Base-by-base conservation (phyloP, 2,329 filamentous ascomycete genomes). In the Cladosporium sp. region DNA sequence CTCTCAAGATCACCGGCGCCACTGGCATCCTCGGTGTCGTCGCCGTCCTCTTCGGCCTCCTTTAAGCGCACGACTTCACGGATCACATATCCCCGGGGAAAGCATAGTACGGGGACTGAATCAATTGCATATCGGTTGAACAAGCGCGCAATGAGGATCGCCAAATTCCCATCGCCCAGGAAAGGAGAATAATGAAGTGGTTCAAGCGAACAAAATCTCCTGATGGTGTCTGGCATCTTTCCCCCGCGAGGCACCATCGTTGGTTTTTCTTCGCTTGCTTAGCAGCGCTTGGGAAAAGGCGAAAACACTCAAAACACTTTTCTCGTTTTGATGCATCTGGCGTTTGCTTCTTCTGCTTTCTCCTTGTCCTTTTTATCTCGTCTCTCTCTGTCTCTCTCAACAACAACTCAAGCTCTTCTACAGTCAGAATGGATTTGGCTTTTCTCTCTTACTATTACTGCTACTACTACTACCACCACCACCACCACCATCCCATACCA, bases 1-100 rank as follows among this genome's bases (percentile, higher is more conserved):
- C 22, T 27, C 22, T 9, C 4, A 27, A 27, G 22, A 27, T 27
- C 22, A 27, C 22, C 47, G 68, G 68, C 50, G 69, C 69, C 54
- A 69, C 73, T 48, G 70, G 70, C 57, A 58, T 76, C 43, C 67
- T 72, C 48, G 74, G 73, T 64, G 67, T 76, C 54, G 64, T 73
- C 45, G 73, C 73, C 7, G 18, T 4, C 20, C 20, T 18, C 29
- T 32, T 32, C 29, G 41, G 17, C 22, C n/a, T 5, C 29, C 64
- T 76, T 53, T 76, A 70, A 72, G 66, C 40, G 52, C 22, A 27
- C 22, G 22, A 27, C 22, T 27, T 27, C 22, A 27, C 22, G 22
- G 22, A 27, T 27, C 22, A 27, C 22, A 27, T 27, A 27, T 27
- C 36, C 7, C 32, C 9, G 37, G 37, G 39, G n/a, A 37, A 38